Conservation (phyloP, 2,329 filamentous ascomycete genomes). For the Zasmidium citrigriseum region DNA sequence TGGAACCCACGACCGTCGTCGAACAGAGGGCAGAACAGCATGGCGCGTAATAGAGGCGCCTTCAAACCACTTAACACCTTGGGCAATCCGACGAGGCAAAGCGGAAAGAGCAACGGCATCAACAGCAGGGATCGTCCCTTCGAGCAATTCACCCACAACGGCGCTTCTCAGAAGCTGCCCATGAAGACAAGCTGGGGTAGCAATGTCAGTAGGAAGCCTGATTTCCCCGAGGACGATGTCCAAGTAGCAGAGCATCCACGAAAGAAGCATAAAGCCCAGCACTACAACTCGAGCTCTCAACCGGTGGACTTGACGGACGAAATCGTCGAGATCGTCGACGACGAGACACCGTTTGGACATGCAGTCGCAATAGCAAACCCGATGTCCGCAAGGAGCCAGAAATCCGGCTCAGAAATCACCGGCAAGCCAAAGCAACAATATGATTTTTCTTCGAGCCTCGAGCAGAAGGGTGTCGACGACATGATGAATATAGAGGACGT, state of each 20-base stretch:
- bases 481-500: background rate
- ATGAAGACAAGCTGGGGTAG: background rate
- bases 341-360: background rate
- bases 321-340: too few relatives aligned
- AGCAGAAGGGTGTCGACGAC: background rate
- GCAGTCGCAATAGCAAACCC: background rate
- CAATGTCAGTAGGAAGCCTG: background rate
- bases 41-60: background rate
- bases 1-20: background rate
- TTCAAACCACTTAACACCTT: constrained; percentile 2
- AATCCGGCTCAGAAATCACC: background rate
- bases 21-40: background rate
- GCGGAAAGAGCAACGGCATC: background rate
- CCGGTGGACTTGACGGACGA: constrained; percentile 6
- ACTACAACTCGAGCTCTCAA: background rate
- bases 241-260: too few relatives aligned
- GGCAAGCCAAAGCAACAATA: background rate
- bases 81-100: constrained; percentile 6
- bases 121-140: background rate
- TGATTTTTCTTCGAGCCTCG: background rate
- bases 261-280: background rate
- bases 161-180: background rate
- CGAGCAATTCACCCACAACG: background rate
- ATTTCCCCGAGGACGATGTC: background rate
- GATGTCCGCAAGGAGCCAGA: background rate